Evolutionary conservation across 2,329 filamentous ascomycete genomes (phyloP), one percentile per base, ranked within the genome.

Genomic region (Reticulascus tulasneorum): DNA sequence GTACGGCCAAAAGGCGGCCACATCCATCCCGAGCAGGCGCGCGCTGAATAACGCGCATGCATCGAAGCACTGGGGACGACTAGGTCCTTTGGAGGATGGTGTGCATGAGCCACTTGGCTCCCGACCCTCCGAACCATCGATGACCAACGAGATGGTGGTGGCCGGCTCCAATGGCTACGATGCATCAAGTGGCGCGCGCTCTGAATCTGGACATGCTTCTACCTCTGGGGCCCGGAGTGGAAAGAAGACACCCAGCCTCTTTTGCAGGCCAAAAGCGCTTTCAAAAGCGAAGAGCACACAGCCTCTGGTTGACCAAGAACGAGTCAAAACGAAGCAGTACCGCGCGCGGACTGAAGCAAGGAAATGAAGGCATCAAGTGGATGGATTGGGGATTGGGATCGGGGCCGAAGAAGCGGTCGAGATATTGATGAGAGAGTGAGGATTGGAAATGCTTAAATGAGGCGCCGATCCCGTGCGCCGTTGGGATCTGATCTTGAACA

Each of bases 131-230:
- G 27, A 38, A 31, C 33, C 23, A 32, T 32, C 39, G 34, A 29
- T 23, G 30, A 29, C 38, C 33, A 40, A 35, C 33, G 23, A 19
- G 28, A 17, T 17, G 37, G 16, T 21, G 19, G 37, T 1, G 23
- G 23, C 31, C 23, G 26, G 38, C 13, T 31, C 28, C 24, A 33
- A 33, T 29, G 23, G 27, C 18, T 22, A 28, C 15, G 19, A 15
- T 44, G 42, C 42, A 15, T 44, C 42, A 42, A 12, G 33, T 38
- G 38, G 34, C 38, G 42, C 42, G 42, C 42, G 42, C 38, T 44
- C 42, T 32, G 21, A 12, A 32, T 17, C 26, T 23, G 26, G 30
- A 29, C 15, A 22, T 23, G 16, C 26, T 23, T 20, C 21, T 23
- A 29, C 23, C 19, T 24, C 9, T 23, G 38, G 32, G 40, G 31